Evolutionary conservation across 2,329 filamentous ascomycete genomes (phyloP).

Genomic region (Neurospora sp.): DNA sequence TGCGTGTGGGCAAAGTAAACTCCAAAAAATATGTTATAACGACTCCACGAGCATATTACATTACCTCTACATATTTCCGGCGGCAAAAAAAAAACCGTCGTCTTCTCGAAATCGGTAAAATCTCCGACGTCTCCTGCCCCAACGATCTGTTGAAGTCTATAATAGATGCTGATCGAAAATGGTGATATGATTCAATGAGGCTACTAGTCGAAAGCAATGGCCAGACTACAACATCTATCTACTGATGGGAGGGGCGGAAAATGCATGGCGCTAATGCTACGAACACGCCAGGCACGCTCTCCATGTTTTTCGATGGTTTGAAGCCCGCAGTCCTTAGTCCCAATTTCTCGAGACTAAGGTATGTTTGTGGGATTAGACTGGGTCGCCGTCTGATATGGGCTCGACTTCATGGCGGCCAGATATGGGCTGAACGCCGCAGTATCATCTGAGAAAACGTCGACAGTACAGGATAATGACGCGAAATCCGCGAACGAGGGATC

Average conservation of each 20-base stretch:
- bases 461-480: neutral
- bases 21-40: neutral
- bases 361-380: neutral
- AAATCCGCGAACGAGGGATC: neutral
- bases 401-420: neutral
- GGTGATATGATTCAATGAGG: neutral
- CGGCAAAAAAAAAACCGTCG: neutral
- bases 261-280: neutral
- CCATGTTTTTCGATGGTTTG: neutral
- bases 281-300: neutral
- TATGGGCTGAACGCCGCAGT: neutral
- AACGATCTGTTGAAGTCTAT: neutral
- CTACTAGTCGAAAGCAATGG: neutral
- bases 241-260: neutral
- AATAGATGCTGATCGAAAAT: neutral
- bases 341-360: neutral
- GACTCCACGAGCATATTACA: neutral
- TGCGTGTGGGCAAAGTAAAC: no score
- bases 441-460: neutral
- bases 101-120: neutral
- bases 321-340: neutral
- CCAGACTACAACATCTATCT: neutral
- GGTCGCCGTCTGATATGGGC: neutral
- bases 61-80: neutral
- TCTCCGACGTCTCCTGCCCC: neutral